Evolutionary conservation across 768 basidiomycete species (phyloP).

Genomic region (Pulveroboletus ravenelii): DNA sequence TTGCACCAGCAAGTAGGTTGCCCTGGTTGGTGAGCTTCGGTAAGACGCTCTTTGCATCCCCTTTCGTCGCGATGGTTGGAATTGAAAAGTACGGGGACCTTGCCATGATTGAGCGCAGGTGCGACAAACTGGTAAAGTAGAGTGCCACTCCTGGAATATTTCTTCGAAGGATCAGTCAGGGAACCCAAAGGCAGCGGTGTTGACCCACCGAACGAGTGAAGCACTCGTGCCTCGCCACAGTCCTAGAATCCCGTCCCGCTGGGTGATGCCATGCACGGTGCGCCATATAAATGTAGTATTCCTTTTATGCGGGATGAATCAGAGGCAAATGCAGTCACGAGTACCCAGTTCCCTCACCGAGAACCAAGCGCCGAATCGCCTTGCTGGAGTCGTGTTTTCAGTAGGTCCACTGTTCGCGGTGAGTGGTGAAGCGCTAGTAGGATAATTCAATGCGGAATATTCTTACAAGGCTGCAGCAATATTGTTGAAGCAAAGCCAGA

Average conservation of each 20-base stretch:
- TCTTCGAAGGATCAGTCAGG: constrained; percentile 35
- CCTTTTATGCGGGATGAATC: constrained; percentile 14
- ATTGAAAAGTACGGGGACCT: constrained; percentile 63
- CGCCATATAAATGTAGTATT: constrained; percentile 42
- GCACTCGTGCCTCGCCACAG: constrained; percentile 88
- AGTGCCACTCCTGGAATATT: constrained; percentile 92
- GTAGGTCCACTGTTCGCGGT: constrained; percentile 61
- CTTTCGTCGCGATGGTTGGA: constrained; percentile 13
- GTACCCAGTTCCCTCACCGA: constrained; percentile 31
- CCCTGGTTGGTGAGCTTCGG: constrained; percentile 71
- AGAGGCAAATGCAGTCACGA: background rate
- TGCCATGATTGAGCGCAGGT: constrained; percentile 75
- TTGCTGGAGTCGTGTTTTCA: constrained; percentile 92
- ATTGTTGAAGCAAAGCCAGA: constrained; percentile 76
- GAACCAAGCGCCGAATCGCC: constrained; percentile 46
- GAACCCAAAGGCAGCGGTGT: background rate
- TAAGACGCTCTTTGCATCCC: constrained; percentile 46
- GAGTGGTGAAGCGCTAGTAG: background rate
- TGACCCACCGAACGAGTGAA: constrained; percentile 61
- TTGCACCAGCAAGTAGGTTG: constrained; percentile 83
- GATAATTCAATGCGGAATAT: background rate
- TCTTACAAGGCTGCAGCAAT: constrained; percentile 68
- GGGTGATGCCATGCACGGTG: constrained; percentile 54
- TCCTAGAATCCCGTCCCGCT: constrained; percentile 59
- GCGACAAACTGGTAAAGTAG: constrained; percentile 84